These are phyloP conservation scores for Pseudoperonospora humuli DNA, from an alignment of 352 stramenopile genomes.

Conservation along the genomic window DNA sequence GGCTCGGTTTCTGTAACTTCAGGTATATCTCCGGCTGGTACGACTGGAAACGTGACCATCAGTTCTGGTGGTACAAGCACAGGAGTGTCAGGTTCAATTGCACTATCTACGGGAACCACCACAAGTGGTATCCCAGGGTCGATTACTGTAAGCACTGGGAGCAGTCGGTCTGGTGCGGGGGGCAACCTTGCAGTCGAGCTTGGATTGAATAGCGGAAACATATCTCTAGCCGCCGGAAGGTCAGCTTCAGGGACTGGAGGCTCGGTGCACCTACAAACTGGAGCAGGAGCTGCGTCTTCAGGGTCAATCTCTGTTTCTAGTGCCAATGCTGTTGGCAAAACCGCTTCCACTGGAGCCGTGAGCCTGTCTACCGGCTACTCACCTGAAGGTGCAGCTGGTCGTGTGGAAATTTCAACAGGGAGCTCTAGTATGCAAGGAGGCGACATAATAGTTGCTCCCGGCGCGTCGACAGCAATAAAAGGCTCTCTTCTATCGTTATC, in stretches of 20 bases:
- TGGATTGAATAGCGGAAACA: constrained; percentile 22
- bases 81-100: constrained; percentile 23
- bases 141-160: constrained; percentile 21
- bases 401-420: constrained; percentile 18
- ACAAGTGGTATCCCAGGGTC: constrained; percentile 18
- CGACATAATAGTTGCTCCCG: constrained; percentile 19
- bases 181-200: constrained; percentile 23
- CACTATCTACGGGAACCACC: constrained; percentile 19
- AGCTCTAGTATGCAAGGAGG: constrained; percentile 14
- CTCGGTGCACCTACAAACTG: constrained; percentile 12
- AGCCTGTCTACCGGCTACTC: constrained; percentile 17
- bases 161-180: constrained; percentile 19
- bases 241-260: constrained; percentile 13
- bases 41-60: constrained; percentile 24
- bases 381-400: constrained; percentile 14
- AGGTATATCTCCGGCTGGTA: constrained; percentile 18
- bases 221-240: constrained; percentile 16
- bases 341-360: constrained; percentile 11
- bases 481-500: constrained; percentile 7
- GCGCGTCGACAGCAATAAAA: constrained; percentile 10
- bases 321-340: constrained; percentile 1
- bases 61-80: constrained; percentile 17
- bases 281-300: constrained; percentile 9
- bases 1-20: constrained; percentile 19
- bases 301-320: constrained; percentile 23